phyloP scores from a whole-genome alignment of 108 stramenopile species.

The Pseudonitzschia multiseries region DNA sequence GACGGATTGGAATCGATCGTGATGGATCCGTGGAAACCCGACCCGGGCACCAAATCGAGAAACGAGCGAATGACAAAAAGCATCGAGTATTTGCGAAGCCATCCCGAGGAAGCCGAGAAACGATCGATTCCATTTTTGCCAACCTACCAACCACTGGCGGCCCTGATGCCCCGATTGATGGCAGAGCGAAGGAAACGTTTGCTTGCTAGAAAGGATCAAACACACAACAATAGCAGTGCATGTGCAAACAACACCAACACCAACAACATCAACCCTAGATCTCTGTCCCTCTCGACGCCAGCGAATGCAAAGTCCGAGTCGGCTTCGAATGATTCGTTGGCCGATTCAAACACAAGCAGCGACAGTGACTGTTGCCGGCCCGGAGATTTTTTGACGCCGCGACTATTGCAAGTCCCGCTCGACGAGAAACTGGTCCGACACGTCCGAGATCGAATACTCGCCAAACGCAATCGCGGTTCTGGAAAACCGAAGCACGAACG shows the following conservation, averaged over 20 bases:
- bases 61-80: constrained; percentile 49
- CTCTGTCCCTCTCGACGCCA: not conserved
- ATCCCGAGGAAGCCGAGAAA: constrained; percentile 58
- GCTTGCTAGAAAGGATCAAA: not conserved
- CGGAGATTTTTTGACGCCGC: constrained; percentile 33
- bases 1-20: constrained; percentile 63
- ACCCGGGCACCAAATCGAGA: constrained; percentile 26
- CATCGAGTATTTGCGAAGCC: constrained; percentile 41
- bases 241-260: not conserved
- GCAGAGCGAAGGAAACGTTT: not conserved
- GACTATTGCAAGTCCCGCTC: constrained; percentile 55
- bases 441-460: not conserved
- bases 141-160: constrained; percentile 69
- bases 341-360: not conserved
- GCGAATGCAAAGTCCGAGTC: not conserved
- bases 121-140: constrained; percentile 48
- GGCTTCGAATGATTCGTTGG: not conserved
- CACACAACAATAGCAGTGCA: not conserved
- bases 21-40: constrained; percentile 54
- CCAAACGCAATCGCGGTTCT: not conserved
- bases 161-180: constrained; percentile 39
- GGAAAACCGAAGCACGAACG: constrained; percentile 16
- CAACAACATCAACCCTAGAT: not conserved
- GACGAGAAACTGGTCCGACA: constrained; percentile 48
- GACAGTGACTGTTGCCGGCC: not conserved